Percentiles rank a stretch among this genome's conserved stretches.
Evolutionary conservation across 257 asterid genomes (phyloP).

Genomic region (Apocynum venetum): DNA sequence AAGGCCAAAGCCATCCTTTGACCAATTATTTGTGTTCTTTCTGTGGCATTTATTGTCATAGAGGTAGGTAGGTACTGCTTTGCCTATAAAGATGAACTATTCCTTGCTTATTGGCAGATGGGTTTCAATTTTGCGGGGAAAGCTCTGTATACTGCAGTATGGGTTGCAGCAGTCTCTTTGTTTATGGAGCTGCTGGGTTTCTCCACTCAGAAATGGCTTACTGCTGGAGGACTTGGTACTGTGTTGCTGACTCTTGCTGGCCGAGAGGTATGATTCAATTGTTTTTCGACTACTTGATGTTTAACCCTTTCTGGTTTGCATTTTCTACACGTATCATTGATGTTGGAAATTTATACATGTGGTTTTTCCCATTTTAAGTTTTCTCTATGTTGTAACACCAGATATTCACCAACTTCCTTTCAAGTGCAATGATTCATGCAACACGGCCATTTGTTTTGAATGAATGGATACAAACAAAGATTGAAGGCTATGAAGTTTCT

Average conservation of each 20-base stretch:
- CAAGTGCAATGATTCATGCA: conserved; percentile 96
- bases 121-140: conserved; percentile 94
- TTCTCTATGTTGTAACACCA: conserved; percentile 26
- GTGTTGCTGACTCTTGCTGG: conserved; percentile 98
- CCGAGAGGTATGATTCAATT: conserved; percentile 63
- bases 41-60: not conserved
- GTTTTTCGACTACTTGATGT: conserved; percentile 6
- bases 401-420: conserved; percentile 97
- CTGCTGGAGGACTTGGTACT: conserved; percentile 99
- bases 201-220: conserved; percentile 96
- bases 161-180: conserved; percentile 95
- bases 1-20: not conserved
- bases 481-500: conserved; percentile 95
- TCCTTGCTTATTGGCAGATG: conserved; percentile 44
- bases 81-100: not conserved
- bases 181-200: conserved; percentile 98
- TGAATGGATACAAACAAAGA: conserved; percentile 97
- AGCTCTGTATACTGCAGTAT: conserved; percentile 84
- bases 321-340: not conserved
- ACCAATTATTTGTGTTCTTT: not conserved
- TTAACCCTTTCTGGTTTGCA: not conserved
- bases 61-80: not conserved
- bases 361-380: conserved; percentile 2
- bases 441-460: conserved; percentile 90
- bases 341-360: not conserved